Evolutionary conservation across 1,284 basidiomycete species (phyloP).

Genomic region (Sphaerobolus stellatus): DNA sequence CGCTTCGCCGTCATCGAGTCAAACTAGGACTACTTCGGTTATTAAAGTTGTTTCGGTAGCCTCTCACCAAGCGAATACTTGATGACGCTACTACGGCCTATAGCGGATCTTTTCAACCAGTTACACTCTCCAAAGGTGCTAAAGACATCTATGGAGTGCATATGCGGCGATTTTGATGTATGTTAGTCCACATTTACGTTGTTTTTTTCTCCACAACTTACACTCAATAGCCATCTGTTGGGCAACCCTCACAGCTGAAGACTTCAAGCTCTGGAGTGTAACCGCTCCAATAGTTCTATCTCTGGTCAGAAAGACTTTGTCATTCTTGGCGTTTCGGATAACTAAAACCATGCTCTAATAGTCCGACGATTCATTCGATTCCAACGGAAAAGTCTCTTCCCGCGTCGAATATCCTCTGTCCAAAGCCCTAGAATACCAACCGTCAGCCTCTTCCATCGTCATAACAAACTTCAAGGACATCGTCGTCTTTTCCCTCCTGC

Average conservation of each 20-base stretch:
- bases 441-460: neutral
- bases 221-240: neutral
- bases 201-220: neutral
- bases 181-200: neutral
- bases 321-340: neutral
- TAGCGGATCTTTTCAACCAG: neutral
- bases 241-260: neutral
- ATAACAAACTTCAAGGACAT: neutral
- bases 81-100: neutral
- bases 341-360: neutral
- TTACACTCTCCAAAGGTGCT: neutral
- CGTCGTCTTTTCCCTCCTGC: neutral
- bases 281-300: neutral
- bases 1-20: neutral
- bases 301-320: neutral
- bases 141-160: neutral
- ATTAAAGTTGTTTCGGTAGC: neutral
- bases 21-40: neutral
- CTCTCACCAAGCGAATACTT: neutral
- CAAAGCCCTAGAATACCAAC: neutral
- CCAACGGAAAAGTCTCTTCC: neutral
- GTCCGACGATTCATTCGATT: neutral
- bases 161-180: neutral
- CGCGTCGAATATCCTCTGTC: neutral
- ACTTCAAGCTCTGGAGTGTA: neutral